Percentiles rank a stretch among this genome's conserved stretches.
Evolutionary conservation across 2,329 filamentous ascomycete genomes (phyloP).

Genomic region (Ophiostoma sp.): DNA sequence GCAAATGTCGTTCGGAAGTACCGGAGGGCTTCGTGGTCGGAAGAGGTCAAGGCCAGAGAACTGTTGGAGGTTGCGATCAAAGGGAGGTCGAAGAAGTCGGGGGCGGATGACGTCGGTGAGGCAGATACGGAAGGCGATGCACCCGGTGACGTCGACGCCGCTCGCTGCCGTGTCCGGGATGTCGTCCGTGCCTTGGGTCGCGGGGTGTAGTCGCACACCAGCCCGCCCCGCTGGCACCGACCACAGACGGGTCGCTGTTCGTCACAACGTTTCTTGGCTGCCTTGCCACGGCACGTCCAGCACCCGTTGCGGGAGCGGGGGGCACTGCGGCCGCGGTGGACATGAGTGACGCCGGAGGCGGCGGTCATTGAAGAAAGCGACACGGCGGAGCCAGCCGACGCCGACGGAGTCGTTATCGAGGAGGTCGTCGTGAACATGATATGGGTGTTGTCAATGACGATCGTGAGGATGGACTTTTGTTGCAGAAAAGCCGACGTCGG

Average conservation of each 20-base stretch:
- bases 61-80: neutral
- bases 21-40: neutral
- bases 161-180: neutral
- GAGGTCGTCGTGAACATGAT: neutral
- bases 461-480: neutral
- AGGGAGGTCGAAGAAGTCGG: neutral
- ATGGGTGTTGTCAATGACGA: neutral
- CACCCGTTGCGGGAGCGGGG: slow-evolving; percentile 12
- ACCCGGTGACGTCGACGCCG: neutral
- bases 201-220: neutral
- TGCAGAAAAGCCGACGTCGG: slow-evolving; percentile 1
- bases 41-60: neutral
- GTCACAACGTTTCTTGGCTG: slow-evolving; percentile 8
- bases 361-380: too few species aligned
- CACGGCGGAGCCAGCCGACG: neutral
- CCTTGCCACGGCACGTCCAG: slow-evolving; percentile 11
- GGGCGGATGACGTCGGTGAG: neutral
- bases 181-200: neutral
- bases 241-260: slow-evolving; percentile 1
- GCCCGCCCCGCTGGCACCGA: neutral
- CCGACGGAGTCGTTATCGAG: neutral
- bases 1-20: neutral
- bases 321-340: neutral
- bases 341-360: too few species aligned
- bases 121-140: neutral